Percentiles rank a stretch among this genome's conserved stretches.
Conservation (phyloP, 495 filamentous ascomycete genomes). For the Penicillium odoratum region DNA sequence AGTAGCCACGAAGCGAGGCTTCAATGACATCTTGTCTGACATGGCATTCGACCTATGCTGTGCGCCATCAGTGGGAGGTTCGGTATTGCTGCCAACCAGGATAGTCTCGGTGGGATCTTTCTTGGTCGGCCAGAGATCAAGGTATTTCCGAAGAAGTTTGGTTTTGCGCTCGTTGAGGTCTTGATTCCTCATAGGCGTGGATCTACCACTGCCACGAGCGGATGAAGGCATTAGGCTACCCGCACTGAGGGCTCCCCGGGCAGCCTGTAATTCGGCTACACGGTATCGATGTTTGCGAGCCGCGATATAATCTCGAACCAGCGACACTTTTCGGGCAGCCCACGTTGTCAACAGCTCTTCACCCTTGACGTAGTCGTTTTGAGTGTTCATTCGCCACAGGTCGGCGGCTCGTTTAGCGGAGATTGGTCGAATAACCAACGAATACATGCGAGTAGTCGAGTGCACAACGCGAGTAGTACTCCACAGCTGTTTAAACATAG, state of each 20-base stretch:
- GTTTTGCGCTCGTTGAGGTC: slow-evolving; percentile 56
- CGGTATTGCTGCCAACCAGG: slow-evolving; percentile 71
- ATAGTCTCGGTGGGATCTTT: slow-evolving; percentile 72
- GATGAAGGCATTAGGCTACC: slow-evolving; percentile 39
- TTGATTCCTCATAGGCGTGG: slow-evolving; percentile 40
- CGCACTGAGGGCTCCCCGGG: slow-evolving; percentile 64
- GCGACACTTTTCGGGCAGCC: slow-evolving; percentile 84
- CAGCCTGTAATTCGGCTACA: slow-evolving; percentile 75
- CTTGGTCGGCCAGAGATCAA: slow-evolving; percentile 76
- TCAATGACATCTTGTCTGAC: slow-evolving; percentile 34
- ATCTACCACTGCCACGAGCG: slow-evolving; percentile 36
- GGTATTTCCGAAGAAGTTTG: slow-evolving; percentile 64
- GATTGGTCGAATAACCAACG: slow-evolving; percentile 77
- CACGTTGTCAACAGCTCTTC: slow-evolving; percentile 82
- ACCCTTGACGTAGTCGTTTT: slow-evolving; percentile 90
- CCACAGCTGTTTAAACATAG: slow-evolving; percentile 85
- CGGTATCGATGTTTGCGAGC: slow-evolving; percentile 68
- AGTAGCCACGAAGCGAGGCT: slow-evolving; percentile 63
- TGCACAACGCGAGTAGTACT: slow-evolving; percentile 82
- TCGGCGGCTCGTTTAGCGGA: slow-evolving; percentile 90
- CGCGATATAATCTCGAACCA: slow-evolving; percentile 78
- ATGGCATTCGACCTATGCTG: slow-evolving; percentile 29
- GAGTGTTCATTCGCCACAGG: slow-evolving; percentile 95
- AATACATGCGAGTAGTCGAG: slow-evolving; percentile 82
- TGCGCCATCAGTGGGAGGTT: slow-evolving; percentile 69